A percentile compares a stretch with the other conserved stretches of the same genome.
Evolutionary conservation across 2,329 filamentous ascomycete species (phyloP).

Genomic region (Ciborinia camelliae): DNA sequence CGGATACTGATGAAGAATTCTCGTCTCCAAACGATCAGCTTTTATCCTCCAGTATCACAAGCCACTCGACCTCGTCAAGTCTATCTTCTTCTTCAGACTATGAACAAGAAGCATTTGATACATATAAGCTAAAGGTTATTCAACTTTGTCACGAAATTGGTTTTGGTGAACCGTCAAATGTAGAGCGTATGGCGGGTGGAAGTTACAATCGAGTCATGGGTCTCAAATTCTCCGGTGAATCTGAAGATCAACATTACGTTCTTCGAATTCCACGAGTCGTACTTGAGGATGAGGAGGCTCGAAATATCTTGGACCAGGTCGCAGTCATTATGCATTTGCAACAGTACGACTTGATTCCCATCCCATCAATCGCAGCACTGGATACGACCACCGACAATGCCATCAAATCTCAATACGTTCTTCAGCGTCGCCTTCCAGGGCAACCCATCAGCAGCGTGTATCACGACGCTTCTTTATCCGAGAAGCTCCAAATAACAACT

Average conservation of each 20-base stretch:
- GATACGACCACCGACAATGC: constrained; percentile 25
- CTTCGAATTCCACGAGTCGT: neutral
- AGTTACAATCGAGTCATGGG: constrained; percentile 26
- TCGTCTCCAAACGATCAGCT: neutral
- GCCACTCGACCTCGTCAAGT: neutral
- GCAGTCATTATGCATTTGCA: constrained; percentile 13
- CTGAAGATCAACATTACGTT: neutral
- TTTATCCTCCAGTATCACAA: neutral
- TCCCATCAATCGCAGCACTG: constrained; percentile 19
- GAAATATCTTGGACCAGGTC: constrained; percentile 24
- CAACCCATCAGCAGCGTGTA: neutral
- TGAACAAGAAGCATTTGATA: neutral
- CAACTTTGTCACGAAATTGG: constrained; percentile 25
- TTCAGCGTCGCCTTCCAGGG: constrained; percentile 24
- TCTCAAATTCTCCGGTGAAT: neutral
- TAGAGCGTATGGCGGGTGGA: constrained; percentile 26
- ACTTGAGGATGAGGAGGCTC: fast-evolving
- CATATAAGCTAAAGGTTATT: constrained; percentile 22
- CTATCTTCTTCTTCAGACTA: neutral
- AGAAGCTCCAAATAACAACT: constrained; percentile 24
- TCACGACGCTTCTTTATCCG: constrained; percentile 17
- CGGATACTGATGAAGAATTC: neutral
- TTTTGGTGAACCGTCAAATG: constrained; percentile 15
- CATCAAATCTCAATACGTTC: constrained; percentile 21
- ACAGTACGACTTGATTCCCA: constrained; percentile 10